Evolutionary conservation across 768 basidiomycete genomes (phyloP).

Genomic region (Serendipita indica): DNA sequence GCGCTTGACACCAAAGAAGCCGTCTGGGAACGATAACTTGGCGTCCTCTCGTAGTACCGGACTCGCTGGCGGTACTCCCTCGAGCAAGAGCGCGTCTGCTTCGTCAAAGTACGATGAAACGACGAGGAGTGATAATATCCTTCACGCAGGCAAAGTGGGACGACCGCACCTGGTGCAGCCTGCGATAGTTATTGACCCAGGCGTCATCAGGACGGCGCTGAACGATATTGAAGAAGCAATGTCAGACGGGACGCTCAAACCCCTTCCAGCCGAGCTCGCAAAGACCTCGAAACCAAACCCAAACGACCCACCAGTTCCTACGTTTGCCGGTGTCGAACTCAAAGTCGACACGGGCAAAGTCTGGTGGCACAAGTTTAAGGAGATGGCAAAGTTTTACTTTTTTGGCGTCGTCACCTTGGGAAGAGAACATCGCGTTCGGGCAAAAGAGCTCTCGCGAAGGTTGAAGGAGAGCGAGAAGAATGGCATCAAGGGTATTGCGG

Average conservation of each 20-base stretch:
- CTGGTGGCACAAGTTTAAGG: constrained; percentile 10
- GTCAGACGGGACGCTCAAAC: constrained; percentile 49
- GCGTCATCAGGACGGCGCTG: constrained; percentile 36
- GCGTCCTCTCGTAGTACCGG: too few relatives aligned
- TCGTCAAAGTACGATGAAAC: too few relatives aligned
- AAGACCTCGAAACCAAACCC: background rate
- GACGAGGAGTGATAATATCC: too few relatives aligned
- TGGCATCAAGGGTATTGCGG: constrained; percentile 26
- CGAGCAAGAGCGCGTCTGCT: too few relatives aligned
- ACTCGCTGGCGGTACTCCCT: too few relatives aligned
- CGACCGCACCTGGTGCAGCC: background rate
- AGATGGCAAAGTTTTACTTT: constrained; percentile 67
- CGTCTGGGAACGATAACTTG: too few relatives aligned
- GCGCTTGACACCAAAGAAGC: too few relatives aligned
- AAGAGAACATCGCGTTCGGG: constrained; percentile 35
- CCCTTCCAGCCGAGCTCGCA: constrained; percentile 38
- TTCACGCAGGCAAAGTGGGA: background rate
- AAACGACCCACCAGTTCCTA: background rate
- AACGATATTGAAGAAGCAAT: constrained; percentile 52
- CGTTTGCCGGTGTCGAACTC: constrained; percentile 19
- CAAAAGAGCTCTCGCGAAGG: constrained; percentile 38
- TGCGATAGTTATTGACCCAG: background rate
- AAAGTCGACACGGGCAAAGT: constrained; percentile 26
- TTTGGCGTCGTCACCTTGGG: constrained; percentile 54
- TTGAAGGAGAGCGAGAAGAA: constrained; percentile 43